Percentiles rank a stretch among this genome's conserved stretches.
Evolutionary conservation across 805 yeast genomes (phyloP).

Genomic region (Suhomyces prunicola): DNA sequence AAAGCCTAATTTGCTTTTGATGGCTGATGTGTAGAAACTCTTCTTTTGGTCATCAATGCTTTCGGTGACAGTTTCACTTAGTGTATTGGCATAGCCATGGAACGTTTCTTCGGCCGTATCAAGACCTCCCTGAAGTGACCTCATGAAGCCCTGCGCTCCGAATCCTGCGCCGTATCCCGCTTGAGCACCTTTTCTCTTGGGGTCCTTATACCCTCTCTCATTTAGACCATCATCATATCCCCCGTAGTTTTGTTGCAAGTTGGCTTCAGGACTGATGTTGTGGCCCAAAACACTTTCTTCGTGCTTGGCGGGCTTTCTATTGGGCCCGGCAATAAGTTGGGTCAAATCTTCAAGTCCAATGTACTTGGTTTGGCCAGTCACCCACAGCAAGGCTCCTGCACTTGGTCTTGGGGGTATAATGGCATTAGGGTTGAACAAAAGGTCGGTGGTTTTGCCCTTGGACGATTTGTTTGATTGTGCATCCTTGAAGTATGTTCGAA

Average conservation of each 20-base stretch:
- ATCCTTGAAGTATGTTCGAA: conserved; percentile 21
- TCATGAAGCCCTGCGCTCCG: conserved; percentile 34
- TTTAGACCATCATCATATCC: conserved; percentile 12
- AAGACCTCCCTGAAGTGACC: conserved; percentile 49
- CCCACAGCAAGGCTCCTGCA: conserved; percentile 79
- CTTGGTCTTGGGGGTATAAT: conserved; percentile 76
- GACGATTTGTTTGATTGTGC: conserved; percentile 7
- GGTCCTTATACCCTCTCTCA: conserved; percentile 42
- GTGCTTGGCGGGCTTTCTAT: conserved; percentile 58
- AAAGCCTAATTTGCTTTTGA: conserved; percentile 54
- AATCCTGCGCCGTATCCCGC: conserved; percentile 39
- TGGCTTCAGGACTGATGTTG: conserved; percentile 45
- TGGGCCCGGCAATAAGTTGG: conserved; percentile 67
- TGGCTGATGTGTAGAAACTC: conserved; percentile 48
- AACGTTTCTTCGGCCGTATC: conserved; percentile 53
- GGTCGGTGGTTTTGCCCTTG: conserved; percentile 40
- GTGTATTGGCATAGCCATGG: conserved; percentile 54
- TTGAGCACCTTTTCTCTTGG: conserved; percentile 38
- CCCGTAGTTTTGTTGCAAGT: conserved; percentile 34
- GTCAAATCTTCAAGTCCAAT: conserved; percentile 65
- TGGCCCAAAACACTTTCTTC: conserved; percentile 56
- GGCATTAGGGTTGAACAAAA: conserved; percentile 65
- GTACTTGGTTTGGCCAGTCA: conserved; percentile 64
- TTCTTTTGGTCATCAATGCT: conserved; percentile 48
- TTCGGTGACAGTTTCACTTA: conserved; percentile 54